phyloP scores from a whole-genome alignment of 805 yeast species.

The Cyberlindnera euphorbiae region DNA sequence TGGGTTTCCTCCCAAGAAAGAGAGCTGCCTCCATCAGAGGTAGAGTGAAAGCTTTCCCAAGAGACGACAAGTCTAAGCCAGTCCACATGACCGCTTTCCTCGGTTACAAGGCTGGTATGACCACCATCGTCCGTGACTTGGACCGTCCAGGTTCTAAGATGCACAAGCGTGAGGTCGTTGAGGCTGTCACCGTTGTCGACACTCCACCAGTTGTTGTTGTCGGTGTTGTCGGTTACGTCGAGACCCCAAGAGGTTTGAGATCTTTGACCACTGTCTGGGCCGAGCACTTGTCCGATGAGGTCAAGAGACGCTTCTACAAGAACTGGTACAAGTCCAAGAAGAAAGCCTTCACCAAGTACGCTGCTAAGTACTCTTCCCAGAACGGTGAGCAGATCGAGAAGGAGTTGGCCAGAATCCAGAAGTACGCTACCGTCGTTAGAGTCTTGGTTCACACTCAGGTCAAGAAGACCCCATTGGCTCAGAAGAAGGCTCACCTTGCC shows the following conservation, averaged over 20 bases:
- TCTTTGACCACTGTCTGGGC: slow-evolving; percentile 99
- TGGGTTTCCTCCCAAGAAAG: slow-evolving; percentile 99
- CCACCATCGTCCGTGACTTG: slow-evolving; percentile 99
- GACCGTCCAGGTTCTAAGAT: slow-evolving; percentile 99
- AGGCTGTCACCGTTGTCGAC: slow-evolving; percentile 99
- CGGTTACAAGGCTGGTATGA: slow-evolving; percentile 99
- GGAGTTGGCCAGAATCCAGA: slow-evolving; percentile 97
- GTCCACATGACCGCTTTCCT: slow-evolving; percentile 99
- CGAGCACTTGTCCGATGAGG: slow-evolving; percentile 98
- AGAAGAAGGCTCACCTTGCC: slow-evolving; percentile 99
- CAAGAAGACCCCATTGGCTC: slow-evolving; percentile 98
- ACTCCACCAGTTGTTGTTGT: slow-evolving; percentile 98
- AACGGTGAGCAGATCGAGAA: slow-evolving; percentile 84
- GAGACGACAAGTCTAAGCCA: slow-evolving; percentile 96
- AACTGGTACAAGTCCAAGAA: slow-evolving; percentile 99
- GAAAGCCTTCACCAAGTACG: slow-evolving; percentile 99
- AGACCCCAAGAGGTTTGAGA: slow-evolving; percentile 99
- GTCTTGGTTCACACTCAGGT: slow-evolving; percentile 99
- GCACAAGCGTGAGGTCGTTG: slow-evolving; percentile 99
- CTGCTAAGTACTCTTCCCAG: slow-evolving; percentile 93
- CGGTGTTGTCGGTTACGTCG: slow-evolving; percentile 99
- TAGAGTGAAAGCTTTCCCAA: slow-evolving; percentile 99
- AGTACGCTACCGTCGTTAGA: slow-evolving; percentile 98
- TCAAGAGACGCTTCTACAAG: slow-evolving; percentile 99
- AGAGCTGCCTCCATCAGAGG: slow-evolving; percentile 98